Evolutionary conservation across 805 yeast species (phyloP).

Genomic region (Cyberlindnera euphorbiiphila): DNA sequence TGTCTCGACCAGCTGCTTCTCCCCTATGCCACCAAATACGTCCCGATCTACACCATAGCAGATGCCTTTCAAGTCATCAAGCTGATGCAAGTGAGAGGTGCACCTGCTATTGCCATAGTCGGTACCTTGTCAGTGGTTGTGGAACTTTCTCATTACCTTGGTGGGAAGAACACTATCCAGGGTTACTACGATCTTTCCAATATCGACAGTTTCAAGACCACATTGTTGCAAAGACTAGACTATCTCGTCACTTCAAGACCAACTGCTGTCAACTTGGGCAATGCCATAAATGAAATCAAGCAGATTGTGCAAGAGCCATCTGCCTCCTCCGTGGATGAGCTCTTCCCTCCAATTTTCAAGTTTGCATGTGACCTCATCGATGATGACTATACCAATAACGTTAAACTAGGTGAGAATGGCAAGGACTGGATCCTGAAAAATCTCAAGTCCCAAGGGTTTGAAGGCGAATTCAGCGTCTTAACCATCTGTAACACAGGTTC

Average conservation of each 20-base stretch:
- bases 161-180: conserved; percentile 27
- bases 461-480: conserved; percentile 71
- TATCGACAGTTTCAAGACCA: conserved; percentile 33
- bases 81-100: conserved; percentile 94
- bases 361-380: conserved; percentile 58
- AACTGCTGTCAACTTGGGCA: conserved; percentile 89
- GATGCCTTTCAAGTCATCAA: conserved; percentile 84
- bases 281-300: conserved; percentile 49
- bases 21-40: conserved; percentile 74
- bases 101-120: conserved; percentile 97
- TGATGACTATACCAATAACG: conserved; percentile 77
- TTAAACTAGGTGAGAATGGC: conserved; percentile 77
- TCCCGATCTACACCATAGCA: conserved; percentile 56
- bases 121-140: conserved; percentile 80
- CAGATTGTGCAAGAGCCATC: conserved; percentile 30
- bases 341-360: conserved; percentile 34
- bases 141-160: conserved; percentile 45
- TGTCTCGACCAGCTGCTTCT: conserved; percentile 79
- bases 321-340: conserved; percentile 22
- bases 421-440: conserved; percentile 54
- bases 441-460: conserved; percentile 43
- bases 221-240: conserved; percentile 48
- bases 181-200: conserved; percentile 31
- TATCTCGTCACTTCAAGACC: conserved; percentile 78
- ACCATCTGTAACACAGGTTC: conserved; percentile 97